These are phyloP conservation scores for Helminthosporium solani DNA, from an alignment of 2,329 filamentous ascomycete genomes.

Conservation along the genomic window DNA sequence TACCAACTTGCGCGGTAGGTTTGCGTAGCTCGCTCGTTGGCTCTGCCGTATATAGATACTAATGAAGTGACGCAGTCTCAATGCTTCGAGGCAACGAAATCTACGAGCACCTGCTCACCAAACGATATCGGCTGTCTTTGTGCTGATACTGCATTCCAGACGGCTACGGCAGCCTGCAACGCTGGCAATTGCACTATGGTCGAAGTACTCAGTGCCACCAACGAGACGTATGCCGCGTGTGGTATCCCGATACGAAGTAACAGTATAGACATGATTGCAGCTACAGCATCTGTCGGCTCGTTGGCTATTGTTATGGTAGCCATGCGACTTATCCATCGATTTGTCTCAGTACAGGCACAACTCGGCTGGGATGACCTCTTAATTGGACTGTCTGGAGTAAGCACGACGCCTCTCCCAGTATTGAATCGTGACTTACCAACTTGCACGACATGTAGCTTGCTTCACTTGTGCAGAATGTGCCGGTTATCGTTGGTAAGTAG, in stretches of 20 bases:
- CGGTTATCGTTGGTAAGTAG: conserved; percentile 19
- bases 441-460: conserved; percentile 10
- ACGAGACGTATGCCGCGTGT: conserved; percentile 29
- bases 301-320: conserved; percentile 30
- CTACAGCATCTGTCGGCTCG: conserved; percentile 21
- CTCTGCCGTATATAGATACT: neutral
- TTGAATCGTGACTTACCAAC: conserved; percentile 5
- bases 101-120: conserved; percentile 20
- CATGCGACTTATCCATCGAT: conserved; percentile 27
- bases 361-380: conserved; percentile 36
- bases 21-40: neutral
- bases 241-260: conserved; percentile 26
- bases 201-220: conserved; percentile 23
- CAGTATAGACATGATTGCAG: conserved; percentile 19
- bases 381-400: conserved; percentile 30
- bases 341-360: conserved; percentile 20
- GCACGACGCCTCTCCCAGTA: conserved; percentile 1
- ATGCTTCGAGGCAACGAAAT: conserved; percentile 19
- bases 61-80: conserved; percentile 9
- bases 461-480: conserved; percentile 28
- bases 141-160: conserved; percentile 23
- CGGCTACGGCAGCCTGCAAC: conserved; percentile 24
- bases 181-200: conserved; percentile 31
- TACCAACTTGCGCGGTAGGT: conserved; percentile 6
- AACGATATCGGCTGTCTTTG: conserved; percentile 32